Conservation (phyloP, 225 moss, liverwort and hornwort species). For the Lunularia cruciata region DNA sequence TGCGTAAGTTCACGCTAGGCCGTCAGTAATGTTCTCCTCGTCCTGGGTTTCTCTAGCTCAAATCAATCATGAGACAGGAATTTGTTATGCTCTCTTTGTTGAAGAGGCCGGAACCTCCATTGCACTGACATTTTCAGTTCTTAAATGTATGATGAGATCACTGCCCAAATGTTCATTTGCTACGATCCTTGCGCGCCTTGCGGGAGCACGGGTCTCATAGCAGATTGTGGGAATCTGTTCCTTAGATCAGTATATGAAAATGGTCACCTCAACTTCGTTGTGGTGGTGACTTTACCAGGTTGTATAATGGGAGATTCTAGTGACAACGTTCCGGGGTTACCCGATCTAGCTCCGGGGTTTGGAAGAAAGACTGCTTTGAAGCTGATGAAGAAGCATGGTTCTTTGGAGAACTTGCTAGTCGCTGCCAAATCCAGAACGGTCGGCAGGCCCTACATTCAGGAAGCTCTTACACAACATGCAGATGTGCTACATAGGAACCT, state of each 20-base stretch:
- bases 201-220: too few relatives aligned
- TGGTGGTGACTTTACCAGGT: constrained; percentile 34
- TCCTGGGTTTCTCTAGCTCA: neutral
- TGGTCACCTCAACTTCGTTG: too few relatives aligned
- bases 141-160: too few relatives aligned
- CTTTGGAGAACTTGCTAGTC: constrained; percentile 64
- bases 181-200: too few relatives aligned
- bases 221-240: too few relatives aligned
- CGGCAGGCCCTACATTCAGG: constrained; percentile 81
- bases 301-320: constrained; percentile 87
- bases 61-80: too few relatives aligned
- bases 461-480: constrained; percentile 63
- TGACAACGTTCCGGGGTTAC: constrained; percentile 76
- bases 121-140: too few relatives aligned
- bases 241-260: too few relatives aligned
- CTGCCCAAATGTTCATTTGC: too few relatives aligned
- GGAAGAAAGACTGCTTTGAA: constrained; percentile 87
- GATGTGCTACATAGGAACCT: constrained; percentile 64
- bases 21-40: neutral
- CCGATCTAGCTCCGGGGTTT: constrained; percentile 68
- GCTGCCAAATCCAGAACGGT: constrained; percentile 71
- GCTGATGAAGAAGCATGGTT: constrained; percentile 89
- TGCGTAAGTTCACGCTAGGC: constrained; percentile 46
- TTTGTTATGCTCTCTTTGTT: too few relatives aligned
- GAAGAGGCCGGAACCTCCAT: too few relatives aligned